Evolutionary conservation across 2,329 filamentous ascomycete genomes (phyloP).

Genomic region (Pseudocercospora vitis): DNA sequence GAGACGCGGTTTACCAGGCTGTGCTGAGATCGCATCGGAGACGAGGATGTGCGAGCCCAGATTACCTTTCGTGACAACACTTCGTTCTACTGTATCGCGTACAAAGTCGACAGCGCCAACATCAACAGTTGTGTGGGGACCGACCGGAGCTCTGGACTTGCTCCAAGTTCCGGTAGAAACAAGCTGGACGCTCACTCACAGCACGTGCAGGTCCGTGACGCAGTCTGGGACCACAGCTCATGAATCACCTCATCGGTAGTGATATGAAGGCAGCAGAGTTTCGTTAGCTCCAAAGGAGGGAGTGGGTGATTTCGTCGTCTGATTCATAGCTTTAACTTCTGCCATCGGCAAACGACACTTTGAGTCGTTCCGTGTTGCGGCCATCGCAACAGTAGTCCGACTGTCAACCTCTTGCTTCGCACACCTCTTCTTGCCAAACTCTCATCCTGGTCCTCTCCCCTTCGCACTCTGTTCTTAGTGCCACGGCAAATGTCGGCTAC

Average conservation of each 20-base stretch:
- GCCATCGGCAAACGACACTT: slow-evolving; percentile 4
- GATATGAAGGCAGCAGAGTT: neutral
- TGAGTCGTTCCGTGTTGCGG: neutral
- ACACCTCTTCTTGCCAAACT: neutral
- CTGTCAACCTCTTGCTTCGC: neutral
- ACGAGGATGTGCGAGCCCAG: slow-evolving; percentile 2
- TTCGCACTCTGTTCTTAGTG: neutral
- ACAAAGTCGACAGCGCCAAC: neutral
- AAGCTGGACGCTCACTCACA: neutral
- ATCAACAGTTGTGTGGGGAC: neutral
- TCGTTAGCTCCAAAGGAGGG: neutral
- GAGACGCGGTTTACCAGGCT: neutral
- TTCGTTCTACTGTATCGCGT: neutral
- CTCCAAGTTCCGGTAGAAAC: neutral
- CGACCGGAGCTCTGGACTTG: neutral
- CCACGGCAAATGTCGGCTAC: slow-evolving; percentile 3
- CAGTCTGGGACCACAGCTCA: slow-evolving; percentile 27
- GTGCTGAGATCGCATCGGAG: slow-evolving; percentile 6
- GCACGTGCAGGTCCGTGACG: slow-evolving; percentile 26
- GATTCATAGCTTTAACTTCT: slow-evolving; percentile 3
- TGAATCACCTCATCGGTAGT: neutral
- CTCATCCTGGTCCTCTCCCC: slow-evolving; percentile 1
- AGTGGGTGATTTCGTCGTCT: slow-evolving; percentile 5
- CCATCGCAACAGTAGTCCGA: neutral
- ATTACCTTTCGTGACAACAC: slow-evolving; percentile 8